Conservation (phyloP, 177 flowering plant genomes). For the Vitis hybrid region DNA sequence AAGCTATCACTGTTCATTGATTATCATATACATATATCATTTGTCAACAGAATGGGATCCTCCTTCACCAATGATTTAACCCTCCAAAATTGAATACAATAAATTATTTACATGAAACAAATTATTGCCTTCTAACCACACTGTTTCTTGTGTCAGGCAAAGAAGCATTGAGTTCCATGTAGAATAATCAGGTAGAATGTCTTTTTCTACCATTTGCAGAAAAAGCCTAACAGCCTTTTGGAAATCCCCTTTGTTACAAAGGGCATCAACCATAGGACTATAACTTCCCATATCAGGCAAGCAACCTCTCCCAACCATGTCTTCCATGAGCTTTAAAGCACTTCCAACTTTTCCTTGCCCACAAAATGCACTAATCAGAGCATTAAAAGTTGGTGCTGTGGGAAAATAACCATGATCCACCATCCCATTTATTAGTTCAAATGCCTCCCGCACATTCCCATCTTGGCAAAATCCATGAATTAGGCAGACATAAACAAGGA, state of each 20-base stretch:
- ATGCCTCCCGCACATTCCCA: conserved; percentile 44
- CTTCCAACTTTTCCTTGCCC: conserved; percentile 42
- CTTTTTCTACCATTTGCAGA: conserved; percentile 53
- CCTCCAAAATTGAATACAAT: conserved; percentile 12
- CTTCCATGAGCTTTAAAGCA: conserved; percentile 61
- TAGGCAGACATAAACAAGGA: conserved; percentile 48
- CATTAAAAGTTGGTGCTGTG: conserved; percentile 49
- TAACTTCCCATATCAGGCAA: conserved; percentile 47
- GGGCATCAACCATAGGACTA: conserved; percentile 37
- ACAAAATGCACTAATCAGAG: conserved; percentile 56
- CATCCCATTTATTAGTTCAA: conserved; percentile 74
- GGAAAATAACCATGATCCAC: conserved; percentile 47
- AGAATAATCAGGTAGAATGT: conserved; percentile 41
- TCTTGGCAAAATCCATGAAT: conserved; percentile 44
- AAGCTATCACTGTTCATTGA: too few species aligned
- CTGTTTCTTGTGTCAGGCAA: conserved; percentile 26
- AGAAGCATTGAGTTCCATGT: conserved; percentile 55
- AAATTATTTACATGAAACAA: background rate
- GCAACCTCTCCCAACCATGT: conserved; percentile 56
- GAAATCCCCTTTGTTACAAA: conserved; percentile 47
- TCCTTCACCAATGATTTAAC: background rate
- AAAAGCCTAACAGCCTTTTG: conserved; percentile 38
- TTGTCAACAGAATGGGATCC: too few species aligned
- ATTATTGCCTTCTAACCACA: conserved; percentile 24
- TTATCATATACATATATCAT: too few species aligned